Percentiles rank a stretch among this genome's conserved stretches.
Evolutionary conservation across 2,329 filamentous ascomycete species (phyloP).

Genomic region (Metarhizium rileyi): DNA sequence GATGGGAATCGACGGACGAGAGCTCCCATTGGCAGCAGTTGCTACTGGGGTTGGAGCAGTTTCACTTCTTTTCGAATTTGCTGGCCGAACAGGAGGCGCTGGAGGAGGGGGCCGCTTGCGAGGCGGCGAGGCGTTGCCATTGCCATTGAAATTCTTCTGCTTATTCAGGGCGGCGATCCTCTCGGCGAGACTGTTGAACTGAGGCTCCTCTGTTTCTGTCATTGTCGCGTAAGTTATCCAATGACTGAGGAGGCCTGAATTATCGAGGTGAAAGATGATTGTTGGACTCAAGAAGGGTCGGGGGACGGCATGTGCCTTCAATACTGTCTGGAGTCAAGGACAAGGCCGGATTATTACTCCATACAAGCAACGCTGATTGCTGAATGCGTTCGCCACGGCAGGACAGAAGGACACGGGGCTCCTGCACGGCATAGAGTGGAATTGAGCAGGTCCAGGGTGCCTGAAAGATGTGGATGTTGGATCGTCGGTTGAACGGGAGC

Average conservation of each 20-base stretch:
- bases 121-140: slow-evolving; percentile 25
- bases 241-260: neutral
- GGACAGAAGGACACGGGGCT: neutral
- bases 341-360: too few species aligned
- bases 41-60: slow-evolving; percentile 21
- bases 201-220: slow-evolving; percentile 52
- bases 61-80: slow-evolving; percentile 25
- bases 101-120: slow-evolving; percentile 30
- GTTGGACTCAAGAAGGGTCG: neutral
- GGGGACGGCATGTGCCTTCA: neutral
- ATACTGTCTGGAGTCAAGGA: too few species aligned
- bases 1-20: slow-evolving; percentile 22
- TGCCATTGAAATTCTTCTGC: slow-evolving; percentile 45
- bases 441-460: neutral
- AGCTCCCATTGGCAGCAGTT: slow-evolving; percentile 13
- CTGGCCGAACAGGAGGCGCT: slow-evolving; percentile 32
- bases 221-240: slow-evolving; percentile 24
- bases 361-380: too few species aligned
- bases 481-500: neutral
- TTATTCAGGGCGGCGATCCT: slow-evolving; percentile 55
- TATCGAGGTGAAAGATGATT: neutral
- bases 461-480: neutral
- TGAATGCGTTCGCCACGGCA: neutral
- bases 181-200: slow-evolving; percentile 50
- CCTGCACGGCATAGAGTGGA: neutral